Base-by-base conservation (phyloP, 352 stramenopile species). In the Blastocystis sp. region DNA sequence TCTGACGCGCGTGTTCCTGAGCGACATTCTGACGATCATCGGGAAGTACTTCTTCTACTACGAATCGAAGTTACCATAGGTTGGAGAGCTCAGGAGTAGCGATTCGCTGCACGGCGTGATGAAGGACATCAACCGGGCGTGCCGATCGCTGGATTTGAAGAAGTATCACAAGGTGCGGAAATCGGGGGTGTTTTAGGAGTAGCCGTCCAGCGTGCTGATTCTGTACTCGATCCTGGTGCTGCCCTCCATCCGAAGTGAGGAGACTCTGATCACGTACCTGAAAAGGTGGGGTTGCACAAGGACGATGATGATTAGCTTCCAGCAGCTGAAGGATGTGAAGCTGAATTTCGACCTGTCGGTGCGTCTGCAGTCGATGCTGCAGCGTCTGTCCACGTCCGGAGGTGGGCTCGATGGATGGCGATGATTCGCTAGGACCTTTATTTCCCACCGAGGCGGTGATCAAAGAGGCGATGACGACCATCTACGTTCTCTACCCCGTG, bases 11-110 rank as follows among this genome's bases (percentile, higher is more conserved):
- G 71, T 81, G 48, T 81, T 81, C 66, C 52, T 81, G 59, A 81
- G 71, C 38, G 71, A 81, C 40, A 19, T 81, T 9, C 45, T 81
- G 11, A 81, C 71, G 3, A 81, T 81, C 52, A 1, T 81, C 34
- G 71, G 71, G 7, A 81, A 81, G 28, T 81, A 81, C 71, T 64
- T 81, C n/a, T 24, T 81, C 7, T 81, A 81, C 48, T 81, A 45
- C n/a, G 71, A 81, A 9, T 14, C 64, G 1, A 48, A 28, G 1
- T 48, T 74, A 17, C 0, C 9, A 19, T 43, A 17, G 9, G 21
- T 3, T 45, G 6, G 65, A 7, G 34, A 10, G 9, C 7, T 68
- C 7, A 76, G 17, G 19, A 7, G 69, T 43, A 81, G 71, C 17
- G 48, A 59, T 1, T 24, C 19, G 19, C 19, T 81, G 11, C 4